Conservation (phyloP, 169 alveolate species). For the Plasmodium berghei region DNA sequence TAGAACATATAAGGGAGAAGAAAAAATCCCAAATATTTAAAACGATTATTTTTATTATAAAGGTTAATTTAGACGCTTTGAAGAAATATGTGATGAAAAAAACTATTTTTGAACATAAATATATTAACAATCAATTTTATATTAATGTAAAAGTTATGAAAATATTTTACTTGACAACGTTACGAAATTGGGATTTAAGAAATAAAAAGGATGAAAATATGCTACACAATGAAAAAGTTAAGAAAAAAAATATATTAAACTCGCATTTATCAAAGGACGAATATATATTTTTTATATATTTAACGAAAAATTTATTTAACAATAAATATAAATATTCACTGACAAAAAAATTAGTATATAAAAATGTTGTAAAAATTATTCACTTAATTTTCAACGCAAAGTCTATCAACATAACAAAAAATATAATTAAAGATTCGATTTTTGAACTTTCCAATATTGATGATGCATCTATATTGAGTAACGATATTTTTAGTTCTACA, state of each 20-base stretch:
- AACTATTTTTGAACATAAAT: slow-evolving; percentile 60
- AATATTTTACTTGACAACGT: slow-evolving; percentile 40
- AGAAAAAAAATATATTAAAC: slow-evolving; percentile 12
- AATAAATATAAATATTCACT: slow-evolving; percentile 5
- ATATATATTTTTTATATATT: slow-evolving; percentile 20
- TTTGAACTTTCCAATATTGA: neutral
- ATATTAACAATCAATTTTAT: slow-evolving; percentile 35
- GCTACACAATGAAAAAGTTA: neutral
- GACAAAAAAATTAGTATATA: slow-evolving; percentile 11
- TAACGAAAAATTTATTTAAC: slow-evolving; percentile 63
- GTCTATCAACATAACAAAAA: neutral
- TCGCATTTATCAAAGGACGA: slow-evolving; percentile 4
- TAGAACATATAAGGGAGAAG: neutral
- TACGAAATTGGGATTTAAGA: slow-evolving; percentile 24
- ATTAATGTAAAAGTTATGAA: slow-evolving; percentile 36
- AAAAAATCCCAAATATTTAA: slow-evolving; percentile 30
- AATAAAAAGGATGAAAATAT: slow-evolving; percentile 14
- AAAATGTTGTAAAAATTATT: slow-evolving; percentile 33
- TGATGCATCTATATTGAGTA: neutral
- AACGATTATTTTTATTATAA: slow-evolving; percentile 54
- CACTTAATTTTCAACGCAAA: slow-evolving; percentile 24
- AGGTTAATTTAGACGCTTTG: slow-evolving; percentile 41
- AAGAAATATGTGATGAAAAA: slow-evolving; percentile 40
- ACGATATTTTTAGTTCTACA: neutral
- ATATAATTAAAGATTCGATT: neutral